Conservation (phyloP, 2,329 filamentous ascomycete species). For the Trichoderma aggressivum region DNA sequence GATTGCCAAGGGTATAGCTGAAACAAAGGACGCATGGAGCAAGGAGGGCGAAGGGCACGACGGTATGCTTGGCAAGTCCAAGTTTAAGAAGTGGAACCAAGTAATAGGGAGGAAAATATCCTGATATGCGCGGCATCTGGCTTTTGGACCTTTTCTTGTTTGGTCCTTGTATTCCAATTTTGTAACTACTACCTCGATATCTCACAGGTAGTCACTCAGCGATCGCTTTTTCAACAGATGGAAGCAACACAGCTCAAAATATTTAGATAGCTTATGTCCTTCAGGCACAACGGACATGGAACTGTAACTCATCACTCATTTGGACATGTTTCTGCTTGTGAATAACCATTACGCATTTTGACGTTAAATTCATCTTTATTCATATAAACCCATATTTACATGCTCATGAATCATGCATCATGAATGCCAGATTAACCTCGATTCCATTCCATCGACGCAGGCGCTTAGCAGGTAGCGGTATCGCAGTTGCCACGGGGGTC, state of each 20-base stretch:
- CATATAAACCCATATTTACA: not conserved
- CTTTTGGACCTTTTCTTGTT: not conserved
- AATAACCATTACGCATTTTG: not conserved
- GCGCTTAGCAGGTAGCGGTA: not conserved
- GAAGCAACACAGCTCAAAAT: not conserved
- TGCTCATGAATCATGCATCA: not conserved
- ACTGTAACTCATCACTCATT: not conserved
- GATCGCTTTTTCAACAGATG: not conserved
- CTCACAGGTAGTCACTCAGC: not conserved
- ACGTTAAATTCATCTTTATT: not conserved
- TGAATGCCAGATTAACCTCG: not conserved
- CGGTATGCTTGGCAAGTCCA: not conserved
- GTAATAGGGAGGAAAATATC: constrained; percentile 8
- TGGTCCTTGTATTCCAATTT: not conserved
- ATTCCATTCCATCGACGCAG: not conserved
- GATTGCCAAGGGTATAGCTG: constrained; percentile 1
- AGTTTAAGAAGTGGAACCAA: constrained; percentile 6
- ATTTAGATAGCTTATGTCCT: too few species aligned
- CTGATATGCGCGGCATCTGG: not conserved
- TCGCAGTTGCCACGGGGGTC: constrained; percentile 10
- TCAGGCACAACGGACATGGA: not conserved
- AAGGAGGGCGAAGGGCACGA: not conserved
- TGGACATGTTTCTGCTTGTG: not conserved
- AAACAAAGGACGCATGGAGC: constrained; percentile 1
- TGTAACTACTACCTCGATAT: not conserved